Evolutionary conservation across 2,329 filamentous ascomycete genomes (phyloP).

Genomic region (Sporothrix brunneoviolacea): DNA sequence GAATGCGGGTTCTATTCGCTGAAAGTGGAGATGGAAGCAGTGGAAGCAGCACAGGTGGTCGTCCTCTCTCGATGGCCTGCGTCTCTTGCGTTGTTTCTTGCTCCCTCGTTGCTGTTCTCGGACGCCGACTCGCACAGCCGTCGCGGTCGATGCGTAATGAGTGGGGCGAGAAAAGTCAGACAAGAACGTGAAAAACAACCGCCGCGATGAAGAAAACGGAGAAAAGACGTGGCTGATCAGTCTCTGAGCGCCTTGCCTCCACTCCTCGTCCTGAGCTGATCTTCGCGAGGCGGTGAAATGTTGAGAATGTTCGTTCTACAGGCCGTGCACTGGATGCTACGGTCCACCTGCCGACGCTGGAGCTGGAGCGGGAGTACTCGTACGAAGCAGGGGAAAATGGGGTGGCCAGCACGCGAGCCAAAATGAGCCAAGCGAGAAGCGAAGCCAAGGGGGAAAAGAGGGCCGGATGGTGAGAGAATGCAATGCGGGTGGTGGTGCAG

Average conservation of each 20-base stretch:
- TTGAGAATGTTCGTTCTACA: neutral
- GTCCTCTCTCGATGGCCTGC: no score
- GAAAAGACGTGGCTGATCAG: constrained; percentile 1
- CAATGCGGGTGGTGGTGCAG: neutral
- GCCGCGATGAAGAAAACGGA: neutral
- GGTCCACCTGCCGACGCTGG: neutral
- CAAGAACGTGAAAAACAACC: neutral
- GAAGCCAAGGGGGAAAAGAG: neutral
- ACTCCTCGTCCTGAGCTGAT: neutral
- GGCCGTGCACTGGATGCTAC: constrained; percentile 1
- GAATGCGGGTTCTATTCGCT: constrained; percentile 3
- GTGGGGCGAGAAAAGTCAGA: neutral
- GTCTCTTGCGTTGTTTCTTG: no score
- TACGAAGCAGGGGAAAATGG: neutral
- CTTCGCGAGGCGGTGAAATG: constrained; percentile 2
- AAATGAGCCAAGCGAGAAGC: neutral
- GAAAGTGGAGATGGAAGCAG: neutral
- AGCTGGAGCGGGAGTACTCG: constrained; percentile 3
- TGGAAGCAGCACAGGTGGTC: neutral
- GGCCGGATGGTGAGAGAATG: no score
- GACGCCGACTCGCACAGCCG: no score
- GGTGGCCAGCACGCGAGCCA: neutral
- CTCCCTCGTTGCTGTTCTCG: no score
- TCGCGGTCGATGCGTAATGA: no score
- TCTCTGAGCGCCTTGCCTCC: neutral